Evolutionary conservation across 164 flowering plant genomes (phyloP).

Genomic region (Stephania japonica): DNA sequence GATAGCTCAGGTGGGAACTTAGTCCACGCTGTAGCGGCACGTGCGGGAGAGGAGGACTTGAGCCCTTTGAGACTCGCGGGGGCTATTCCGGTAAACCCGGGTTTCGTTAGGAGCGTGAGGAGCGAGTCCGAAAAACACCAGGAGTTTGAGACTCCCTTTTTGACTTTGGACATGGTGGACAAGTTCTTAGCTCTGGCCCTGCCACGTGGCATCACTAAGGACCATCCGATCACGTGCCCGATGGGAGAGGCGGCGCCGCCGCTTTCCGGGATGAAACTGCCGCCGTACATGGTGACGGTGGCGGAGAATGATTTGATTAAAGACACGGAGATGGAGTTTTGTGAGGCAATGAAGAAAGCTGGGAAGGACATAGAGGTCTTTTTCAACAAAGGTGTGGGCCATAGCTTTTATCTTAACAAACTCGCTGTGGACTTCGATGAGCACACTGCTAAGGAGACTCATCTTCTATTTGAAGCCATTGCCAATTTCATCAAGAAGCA

Average conservation of each 20-base stretch:
- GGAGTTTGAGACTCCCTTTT: slow-evolving; percentile 47
- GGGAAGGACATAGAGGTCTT: slow-evolving; percentile 55
- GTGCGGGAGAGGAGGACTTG: slow-evolving; percentile 31
- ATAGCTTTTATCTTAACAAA: slow-evolving; percentile 68
- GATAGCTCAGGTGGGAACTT: slow-evolving; percentile 83
- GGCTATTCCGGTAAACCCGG: slow-evolving; percentile 64
- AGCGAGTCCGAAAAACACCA: slow-evolving; percentile 58
- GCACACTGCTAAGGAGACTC: slow-evolving; percentile 30
- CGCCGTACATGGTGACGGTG: slow-evolving; percentile 53
- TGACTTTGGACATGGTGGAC: slow-evolving; percentile 75
- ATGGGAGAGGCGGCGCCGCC: slow-evolving; percentile 60
- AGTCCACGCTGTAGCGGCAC: slow-evolving; percentile 61
- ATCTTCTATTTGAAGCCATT: slow-evolving; percentile 35
- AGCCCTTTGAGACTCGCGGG: slow-evolving; percentile 44
- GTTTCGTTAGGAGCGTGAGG: slow-evolving; percentile 39
- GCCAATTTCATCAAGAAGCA: slow-evolving; percentile 42
- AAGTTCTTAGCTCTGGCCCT: slow-evolving; percentile 49
- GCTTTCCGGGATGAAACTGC: slow-evolving; percentile 33
- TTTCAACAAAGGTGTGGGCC: slow-evolving; percentile 44
- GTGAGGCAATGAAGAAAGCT: slow-evolving; percentile 59
- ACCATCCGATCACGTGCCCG: slow-evolving; percentile 76
- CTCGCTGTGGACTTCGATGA: slow-evolving; percentile 63
- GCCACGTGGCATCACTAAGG: slow-evolving; percentile 57
- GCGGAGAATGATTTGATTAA: slow-evolving; percentile 57
- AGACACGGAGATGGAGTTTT: slow-evolving; percentile 71